These are phyloP conservation scores for Termitomyces sp. DNA, from an alignment of 768 basidiomycete genomes.

Conservation along the genomic window DNA sequence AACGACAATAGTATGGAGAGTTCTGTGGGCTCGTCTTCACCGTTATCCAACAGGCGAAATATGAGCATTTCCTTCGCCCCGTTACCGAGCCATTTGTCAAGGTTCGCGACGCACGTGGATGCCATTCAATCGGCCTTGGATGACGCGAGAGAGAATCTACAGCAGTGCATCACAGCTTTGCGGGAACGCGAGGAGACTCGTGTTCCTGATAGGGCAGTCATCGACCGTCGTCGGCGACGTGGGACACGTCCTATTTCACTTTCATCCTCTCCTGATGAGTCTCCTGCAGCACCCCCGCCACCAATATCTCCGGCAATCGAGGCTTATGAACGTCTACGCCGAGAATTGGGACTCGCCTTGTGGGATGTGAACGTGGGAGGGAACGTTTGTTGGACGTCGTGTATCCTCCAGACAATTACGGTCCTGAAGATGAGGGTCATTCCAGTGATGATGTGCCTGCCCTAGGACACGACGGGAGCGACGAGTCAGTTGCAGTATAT, in stretches of 20 bases:
- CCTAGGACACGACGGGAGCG: slow-evolving; percentile 49
- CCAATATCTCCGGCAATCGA: slow-evolving; percentile 46
- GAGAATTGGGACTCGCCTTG: slow-evolving; percentile 72
- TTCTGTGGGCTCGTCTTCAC: background rate
- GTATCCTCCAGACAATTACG: slow-evolving; percentile 34
- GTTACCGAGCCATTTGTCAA: slow-evolving; percentile 59
- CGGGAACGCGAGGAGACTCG: slow-evolving; percentile 41
- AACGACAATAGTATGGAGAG: slow-evolving; percentile 8
- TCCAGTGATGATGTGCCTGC: slow-evolving; percentile 46
- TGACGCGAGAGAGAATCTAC: slow-evolving; percentile 65
- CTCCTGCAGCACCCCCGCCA: slow-evolving; percentile 26
- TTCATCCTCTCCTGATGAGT: slow-evolving; percentile 17
- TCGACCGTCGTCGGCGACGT: slow-evolving; percentile 9
- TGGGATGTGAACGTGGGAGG: slow-evolving; percentile 76
- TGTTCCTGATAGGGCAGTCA: slow-evolving; percentile 9
- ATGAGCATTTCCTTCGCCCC: slow-evolving; percentile 58
- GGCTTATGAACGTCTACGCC: slow-evolving; percentile 71
- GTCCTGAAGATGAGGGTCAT: slow-evolving; percentile 32
- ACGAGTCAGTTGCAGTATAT: slow-evolving; percentile 36
- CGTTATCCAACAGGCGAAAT: slow-evolving; percentile 2
- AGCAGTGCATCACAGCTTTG: slow-evolving; percentile 55
- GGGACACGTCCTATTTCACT: slow-evolving; percentile 13
- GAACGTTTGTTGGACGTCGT: slow-evolving; percentile 57
- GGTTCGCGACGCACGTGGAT: slow-evolving; percentile 72
- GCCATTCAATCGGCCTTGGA: slow-evolving; percentile 63